These are phyloP conservation scores for Phytophthora agathidicida DNA, from an alignment of 352 stramenopile species.

Conservation along the genomic window DNA sequence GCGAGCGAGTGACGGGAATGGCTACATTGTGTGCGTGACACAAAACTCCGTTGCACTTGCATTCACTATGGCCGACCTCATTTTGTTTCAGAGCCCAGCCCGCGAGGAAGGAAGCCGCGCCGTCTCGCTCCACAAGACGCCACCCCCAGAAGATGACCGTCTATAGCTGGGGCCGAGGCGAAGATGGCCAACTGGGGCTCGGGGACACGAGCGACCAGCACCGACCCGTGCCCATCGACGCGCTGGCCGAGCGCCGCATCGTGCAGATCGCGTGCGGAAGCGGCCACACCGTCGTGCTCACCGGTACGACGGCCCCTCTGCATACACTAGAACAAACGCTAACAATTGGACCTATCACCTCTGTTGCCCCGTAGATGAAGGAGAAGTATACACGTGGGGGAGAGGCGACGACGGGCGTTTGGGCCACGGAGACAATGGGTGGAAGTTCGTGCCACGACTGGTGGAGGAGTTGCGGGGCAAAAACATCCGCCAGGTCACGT, in stretches of 20 bases:
- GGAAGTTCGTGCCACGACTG: constrained; percentile 96
- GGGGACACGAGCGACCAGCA: constrained; percentile 91
- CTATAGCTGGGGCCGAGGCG: constrained; percentile 89
- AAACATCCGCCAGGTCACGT: constrained; percentile 93
- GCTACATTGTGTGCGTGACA: background rate
- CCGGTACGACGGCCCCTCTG: constrained; percentile 30
- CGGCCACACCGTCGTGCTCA: constrained; percentile 90
- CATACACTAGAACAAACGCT: constrained; percentile 3
- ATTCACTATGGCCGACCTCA: constrained; percentile 12
- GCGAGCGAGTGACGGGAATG: too few species aligned
- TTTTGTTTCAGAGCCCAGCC: constrained; percentile 2
- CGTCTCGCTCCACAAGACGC: too few species aligned
- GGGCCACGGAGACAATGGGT: constrained; percentile 95
- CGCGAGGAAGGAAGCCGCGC: constrained; percentile 14
- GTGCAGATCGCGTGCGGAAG: constrained; percentile 90
- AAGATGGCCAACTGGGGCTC: constrained; percentile 87
- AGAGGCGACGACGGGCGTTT: constrained; percentile 89
- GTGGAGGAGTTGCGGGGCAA: constrained; percentile 92
- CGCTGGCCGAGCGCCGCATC: constrained; percentile 81
- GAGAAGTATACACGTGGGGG: constrained; percentile 91
- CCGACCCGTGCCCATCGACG: constrained; percentile 81
- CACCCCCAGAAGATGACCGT: too few species aligned
- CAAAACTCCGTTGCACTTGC: background rate
- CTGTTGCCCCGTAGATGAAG: constrained; percentile 50
- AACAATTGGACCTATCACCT: background rate